Conservation (phyloP, 257 asterid genomes). For the Osmanthus fragrans region DNA sequence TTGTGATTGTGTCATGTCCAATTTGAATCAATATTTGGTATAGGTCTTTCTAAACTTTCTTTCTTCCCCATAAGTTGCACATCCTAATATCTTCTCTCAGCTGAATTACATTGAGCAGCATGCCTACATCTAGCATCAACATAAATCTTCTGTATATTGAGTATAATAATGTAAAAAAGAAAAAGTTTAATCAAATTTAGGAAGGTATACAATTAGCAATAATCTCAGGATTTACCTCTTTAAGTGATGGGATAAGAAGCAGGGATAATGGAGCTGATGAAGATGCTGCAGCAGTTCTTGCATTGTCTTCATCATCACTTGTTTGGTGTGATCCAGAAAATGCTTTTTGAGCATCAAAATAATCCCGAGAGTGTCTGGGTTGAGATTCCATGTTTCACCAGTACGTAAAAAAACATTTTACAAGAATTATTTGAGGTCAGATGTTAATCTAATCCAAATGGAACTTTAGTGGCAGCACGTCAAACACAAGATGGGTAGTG, state of each 20-base stretch:
- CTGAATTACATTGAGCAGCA: neutral
- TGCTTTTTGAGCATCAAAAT: constrained; percentile 72
- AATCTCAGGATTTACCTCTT: constrained; percentile 58
- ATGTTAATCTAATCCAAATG: constrained; percentile 6
- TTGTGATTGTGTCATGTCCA: neutral
- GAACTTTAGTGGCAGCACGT: constrained; percentile 4
- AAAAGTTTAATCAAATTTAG: neutral
- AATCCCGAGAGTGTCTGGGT: constrained; percentile 69
- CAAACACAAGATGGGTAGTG: constrained; percentile 2
- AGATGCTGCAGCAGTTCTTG: constrained; percentile 62
- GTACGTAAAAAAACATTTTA: constrained; percentile 6
- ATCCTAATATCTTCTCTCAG: constrained; percentile 8
- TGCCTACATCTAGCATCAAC: neutral
- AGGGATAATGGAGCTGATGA: constrained; percentile 67
- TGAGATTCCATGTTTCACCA: constrained; percentile 24
- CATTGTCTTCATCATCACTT: constrained; percentile 65
- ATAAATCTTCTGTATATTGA: neutral
- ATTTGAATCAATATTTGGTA: constrained; percentile 12
- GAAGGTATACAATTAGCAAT: neutral
- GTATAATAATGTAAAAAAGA: neutral
- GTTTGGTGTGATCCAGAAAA: constrained; percentile 55
- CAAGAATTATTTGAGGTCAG: constrained; percentile 8
- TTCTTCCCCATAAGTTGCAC: neutral
- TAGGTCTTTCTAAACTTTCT: neutral
- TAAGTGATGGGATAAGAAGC: constrained; percentile 79